These are phyloP conservation scores for Cucumis sativus DNA, from an alignment of 306 rosid species.

Conservation along the genomic window Cucumber_9930_V3 NC_026659.2:3849501-3850000, in stretches of 20 bases:
- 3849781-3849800: background rate
- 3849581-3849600: background rate
- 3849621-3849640: background rate
- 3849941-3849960: constrained; percentile 41
- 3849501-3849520: background rate
- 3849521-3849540: constrained; percentile 7
- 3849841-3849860: constrained; percentile 36
- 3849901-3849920: constrained; percentile 56
- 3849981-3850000: too few species aligned
- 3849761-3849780: background rate
- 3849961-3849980: constrained; percentile 25
- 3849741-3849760: constrained; percentile 26
- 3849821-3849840: constrained; percentile 63
- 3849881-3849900: constrained; percentile 37
- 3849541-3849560: background rate
- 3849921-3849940: constrained; percentile 66
- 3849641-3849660: too few species aligned
- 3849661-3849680: background rate
- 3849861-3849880: constrained; percentile 60
- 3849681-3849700: background rate
- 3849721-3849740: background rate
- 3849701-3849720: background rate
- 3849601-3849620: background rate
- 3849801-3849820: constrained; percentile 36
- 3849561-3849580: background rate